Base-by-base conservation (phyloP, 176 grass and related monocot species). In the Puccinellia tenuiflora region DNA sequence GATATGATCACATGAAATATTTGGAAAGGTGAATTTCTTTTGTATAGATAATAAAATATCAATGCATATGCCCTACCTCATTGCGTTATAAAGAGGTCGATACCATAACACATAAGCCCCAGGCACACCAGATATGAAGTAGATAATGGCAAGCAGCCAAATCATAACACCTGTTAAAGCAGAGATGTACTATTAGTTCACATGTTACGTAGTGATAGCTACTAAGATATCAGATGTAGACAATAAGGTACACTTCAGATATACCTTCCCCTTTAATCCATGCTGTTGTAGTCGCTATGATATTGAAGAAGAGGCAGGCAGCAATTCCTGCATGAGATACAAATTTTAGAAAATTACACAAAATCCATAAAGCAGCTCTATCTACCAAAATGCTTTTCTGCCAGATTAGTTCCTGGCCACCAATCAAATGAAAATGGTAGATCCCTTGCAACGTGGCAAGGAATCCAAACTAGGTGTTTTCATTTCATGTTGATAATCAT, bases 101-200 rank as follows among this genome's bases (percentile, higher is more conserved):
- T 98, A 98, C 96, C 96, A 98, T 55, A 98, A 81, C 50, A 95
- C 66, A 85, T 85, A 98, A 74, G 96, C 96, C 43, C 92, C 96
- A n/a, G 96, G 96, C 24, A 88, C 89, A 85, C 96, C 96, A 79
- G 92, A 89, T 75, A 98, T 88, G 72, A 98, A 98, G 92, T 95
- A 98, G 81, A 98, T 95, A 77, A 98, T 86, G 29, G 96, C 92
- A 83, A 98, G 96, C 69, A 98, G 82, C 96, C 96, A 98, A 80
- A 98, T 88, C 3, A 92, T 94, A 68, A 93, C 91, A 82, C 89
- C 94, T 97, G 80, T 80, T 55, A 26, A 80, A 89, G 52, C 66
- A 79, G 39, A 87, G 39, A 48, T 17, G 21, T 18, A 10, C 70
- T 71, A 84, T 68, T 85, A 85, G 38, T 54, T 66, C 21, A 47